Evolutionary conservation across 2,329 filamentous ascomycete species (phyloP), one percentile per base, ranked within the genome.

Genomic region (Ramularia collo-cygni): DNA sequence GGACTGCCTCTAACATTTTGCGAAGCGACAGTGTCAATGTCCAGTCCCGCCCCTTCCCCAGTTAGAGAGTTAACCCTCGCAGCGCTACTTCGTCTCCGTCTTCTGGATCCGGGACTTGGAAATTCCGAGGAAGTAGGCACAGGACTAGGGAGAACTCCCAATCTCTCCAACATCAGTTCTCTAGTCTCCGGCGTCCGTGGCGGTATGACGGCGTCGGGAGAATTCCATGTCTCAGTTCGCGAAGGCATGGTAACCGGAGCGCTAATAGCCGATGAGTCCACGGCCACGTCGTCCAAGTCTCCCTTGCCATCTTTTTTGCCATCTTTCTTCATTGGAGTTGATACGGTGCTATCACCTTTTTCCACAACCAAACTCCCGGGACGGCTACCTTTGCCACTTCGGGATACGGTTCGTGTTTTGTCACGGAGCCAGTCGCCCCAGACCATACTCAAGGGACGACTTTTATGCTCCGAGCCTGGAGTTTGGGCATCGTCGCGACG

Each of bases 111-210:
- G 35, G 30, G 46, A 14, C 44, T 48, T 6, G 47, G 46, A 29
- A 50, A 46, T 3, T 47, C 47, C 12, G 43, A 19, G 12, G 41
- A 42, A 8, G 50, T 49, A 27, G 43, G 48, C 10, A 47, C 50
- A n/a, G 57, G 57, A 50, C 50, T 54, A 21, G 57, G 57, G 38
- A 60, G 30, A 2, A 60, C 47, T 5, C 57, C 57, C 27, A 59
- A 35, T 14, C 57, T 36, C 26, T 38, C 33, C n/a, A 37, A 24
- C 28, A 27, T 19, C 13, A 34, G 27, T 33, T 18, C 17, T 34
- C 19, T 17, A 26, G 35, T 33, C 15, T 14, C 29, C 13, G 44
- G 46, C 17, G 43, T 48, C 13, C 41, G 37, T 6, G 44, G 45
- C 8, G 51, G 46, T 8, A 54, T 28, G 21, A 35, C 42, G 4